Evolutionary conservation across 2,329 filamentous ascomycete species (phyloP), one percentile per base, ranked within the genome.

Genomic region (Phaeosphaeriaceae sp.): DNA sequence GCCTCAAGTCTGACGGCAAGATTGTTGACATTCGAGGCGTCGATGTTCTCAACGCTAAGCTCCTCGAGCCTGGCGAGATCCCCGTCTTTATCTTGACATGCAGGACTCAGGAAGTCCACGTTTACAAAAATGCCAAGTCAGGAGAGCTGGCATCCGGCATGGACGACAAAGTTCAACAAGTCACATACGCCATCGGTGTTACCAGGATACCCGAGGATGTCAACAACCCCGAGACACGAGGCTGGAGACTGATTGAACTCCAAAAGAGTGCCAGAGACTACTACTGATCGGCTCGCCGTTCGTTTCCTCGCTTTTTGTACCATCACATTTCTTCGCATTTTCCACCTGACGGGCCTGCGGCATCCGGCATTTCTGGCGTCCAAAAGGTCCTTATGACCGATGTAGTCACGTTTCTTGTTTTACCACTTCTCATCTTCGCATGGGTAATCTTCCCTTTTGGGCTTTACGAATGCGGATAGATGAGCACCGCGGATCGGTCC

Each of bases 131-230:
- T 66, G 88, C 90, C 57, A 98, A 99, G 85, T 90, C 90, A 1
- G 89, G 89, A 63, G 85, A 97, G 78, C 86, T 99, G 48, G 93
- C 94, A 2, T 94, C 94, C 13, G 95, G 95, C 45, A 98, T 97
- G 93, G 95, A 99, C 79, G 95, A 99, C 80, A 96, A 93, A 81
- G 95, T 99, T 22, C 95, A 99, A 80, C 89, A 97, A 68, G 95
- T 99, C 67, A 98, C 95, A 1, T 99, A 99, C 74, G 95, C 94
- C 63, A 98, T 99, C 68, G 95, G 95, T 70, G 91, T 99, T 60
- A 99, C 95, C 3, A 86, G 95, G 65, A 88, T 96, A 59, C 89
- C 95, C 1, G 95, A 99, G 76, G 95, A 99, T 69, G 94, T 98
- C 67, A 94, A 89, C 83, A 98, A 99, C 78, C 91, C 93, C 1